These are phyloP conservation scores for Neofusicoccum sp. DNA, from an alignment of 2,329 filamentous ascomycete species.

Conservation along the genomic window DNA sequence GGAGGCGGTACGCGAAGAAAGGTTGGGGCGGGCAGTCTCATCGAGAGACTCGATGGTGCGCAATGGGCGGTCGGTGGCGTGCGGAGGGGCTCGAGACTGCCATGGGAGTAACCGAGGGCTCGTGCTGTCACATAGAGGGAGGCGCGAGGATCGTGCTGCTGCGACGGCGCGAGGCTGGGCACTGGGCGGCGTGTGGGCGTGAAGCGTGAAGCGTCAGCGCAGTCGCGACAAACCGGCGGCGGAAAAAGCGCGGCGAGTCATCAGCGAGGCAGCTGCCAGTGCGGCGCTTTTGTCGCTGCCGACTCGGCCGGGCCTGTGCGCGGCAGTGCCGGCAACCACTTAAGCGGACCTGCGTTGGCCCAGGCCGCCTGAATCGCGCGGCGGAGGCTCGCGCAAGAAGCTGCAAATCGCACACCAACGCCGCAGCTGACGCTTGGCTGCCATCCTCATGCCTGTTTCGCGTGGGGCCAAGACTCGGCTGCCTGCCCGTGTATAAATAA, in stretches of 20 bases:
- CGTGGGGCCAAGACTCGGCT: not conserved
- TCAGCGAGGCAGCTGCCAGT: not conserved
- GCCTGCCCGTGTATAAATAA: not conserved
- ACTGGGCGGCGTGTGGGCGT: too few species aligned
- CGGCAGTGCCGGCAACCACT: not conserved
- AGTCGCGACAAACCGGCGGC: not conserved
- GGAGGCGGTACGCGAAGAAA: not conserved
- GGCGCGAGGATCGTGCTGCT: too few species aligned
- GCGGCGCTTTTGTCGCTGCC: not conserved
- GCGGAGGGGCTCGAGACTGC: not conserved
- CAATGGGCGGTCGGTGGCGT: not conserved
- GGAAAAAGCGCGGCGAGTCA: not conserved
- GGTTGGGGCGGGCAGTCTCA: not conserved
- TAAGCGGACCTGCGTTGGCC: too few species aligned
- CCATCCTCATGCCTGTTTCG: constrained; percentile 6
- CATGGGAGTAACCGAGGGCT: too few species aligned
- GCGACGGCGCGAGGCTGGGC: too few species aligned
- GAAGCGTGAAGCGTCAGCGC: not conserved
- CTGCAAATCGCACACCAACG: not conserved
- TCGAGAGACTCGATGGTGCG: not conserved
- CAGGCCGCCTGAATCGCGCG: too few species aligned
- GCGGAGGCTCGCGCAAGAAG: not conserved
- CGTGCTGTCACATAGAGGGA: too few species aligned
- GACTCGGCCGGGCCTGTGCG: not conserved
- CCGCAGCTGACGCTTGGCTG: not conserved